phyloP scores from a whole-genome alignment of 495 filamentous ascomycete genomes.

The Trichoderma erinaceum region DNA sequence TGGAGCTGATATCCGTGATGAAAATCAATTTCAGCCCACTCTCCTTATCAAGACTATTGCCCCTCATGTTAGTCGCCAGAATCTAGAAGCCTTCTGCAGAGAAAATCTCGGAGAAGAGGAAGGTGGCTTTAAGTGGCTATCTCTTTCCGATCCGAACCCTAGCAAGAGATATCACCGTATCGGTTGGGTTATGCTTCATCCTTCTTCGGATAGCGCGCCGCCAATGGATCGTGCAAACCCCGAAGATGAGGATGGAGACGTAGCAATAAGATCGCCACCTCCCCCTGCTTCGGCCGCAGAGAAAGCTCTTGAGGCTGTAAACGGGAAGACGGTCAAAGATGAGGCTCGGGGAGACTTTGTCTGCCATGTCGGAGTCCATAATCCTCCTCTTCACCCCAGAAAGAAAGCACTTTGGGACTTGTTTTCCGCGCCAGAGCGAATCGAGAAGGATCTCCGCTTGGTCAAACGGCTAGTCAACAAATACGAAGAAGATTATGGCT shows the following conservation, averaged over 20 bases:
- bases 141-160: slow-evolving; percentile 92
- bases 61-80: slow-evolving; percentile 88
- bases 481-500: slow-evolving; percentile 74
- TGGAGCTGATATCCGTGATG: slow-evolving; percentile 77
- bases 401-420: slow-evolving; percentile 98
- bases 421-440: slow-evolving; percentile 82
- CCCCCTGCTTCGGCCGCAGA: slow-evolving; percentile 55
- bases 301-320: slow-evolving; percentile 84
- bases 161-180: slow-evolving; percentile 96
- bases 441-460: slow-evolving; percentile 77
- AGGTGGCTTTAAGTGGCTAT: slow-evolving; percentile 86
- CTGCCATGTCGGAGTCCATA: slow-evolving; percentile 94
- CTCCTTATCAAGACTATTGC: slow-evolving; percentile 97
- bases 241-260: slow-evolving; percentile 42
- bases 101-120: slow-evolving; percentile 82
- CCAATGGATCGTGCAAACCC: slow-evolving; percentile 62
- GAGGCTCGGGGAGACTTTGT: slow-evolving; percentile 89
- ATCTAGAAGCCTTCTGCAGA: slow-evolving; percentile 85
- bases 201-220: slow-evolving; percentile 55
- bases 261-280: slow-evolving; percentile 25
- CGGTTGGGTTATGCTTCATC: slow-evolving; percentile 94
- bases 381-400: slow-evolving; percentile 72
- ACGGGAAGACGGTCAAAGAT: slow-evolving; percentile 94
- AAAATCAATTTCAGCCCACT: slow-evolving; percentile 76
- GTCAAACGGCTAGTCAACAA: slow-evolving; percentile 68